Evolutionary conservation across 2,329 filamentous ascomycete genomes (phyloP), one percentile per base, ranked within the genome.

Genomic region (Clonostachys byssicola): DNA sequence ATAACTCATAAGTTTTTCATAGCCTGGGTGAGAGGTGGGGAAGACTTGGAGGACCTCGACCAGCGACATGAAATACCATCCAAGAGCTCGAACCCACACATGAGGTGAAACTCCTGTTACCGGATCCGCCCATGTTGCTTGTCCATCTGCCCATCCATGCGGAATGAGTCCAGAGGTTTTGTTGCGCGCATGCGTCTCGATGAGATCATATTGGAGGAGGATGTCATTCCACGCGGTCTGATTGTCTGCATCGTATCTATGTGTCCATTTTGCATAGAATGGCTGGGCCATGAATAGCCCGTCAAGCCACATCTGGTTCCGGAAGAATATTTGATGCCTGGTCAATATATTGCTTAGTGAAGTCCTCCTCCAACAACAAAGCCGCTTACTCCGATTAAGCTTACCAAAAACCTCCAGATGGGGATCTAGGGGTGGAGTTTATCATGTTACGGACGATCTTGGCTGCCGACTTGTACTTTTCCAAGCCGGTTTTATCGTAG

Each of bases 261-360:
- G 50, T 3, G 65, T 67, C 59, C 68, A 73, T 42, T 54, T 58
- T 5, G 67, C 65, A 34, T 70, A 71, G 47, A 71, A 72, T 1
- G 62, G 58, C 33, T 68, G 63, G 2, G 69, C 70, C 72, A 75
- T 75, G 51, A 67, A 76, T 7, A 74, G 72, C 0, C 78, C 78
- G 53, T 79, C 75, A 0, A 80, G 61, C 77, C 77, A 80, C 76
- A 80, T 79, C 55, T 80, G 72, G 47, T 77, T 66, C 3, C 60
- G 63, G 47, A 75, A 77, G 44, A 72, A 59, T 12, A 64, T 58
- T 3, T 56, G 49, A 50, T 78, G 74, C 74, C 75, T 39, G 14
- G 5, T 39, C 6, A 4, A 18, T 13, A 8, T 39, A n/a, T 18
- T n/a, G 3, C 14, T 39, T 18, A 39, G 36, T 30, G 23, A 30